phyloP scores from a whole-genome alignment of 345 rosid species.

The Rhizophora mangle region DNA sequence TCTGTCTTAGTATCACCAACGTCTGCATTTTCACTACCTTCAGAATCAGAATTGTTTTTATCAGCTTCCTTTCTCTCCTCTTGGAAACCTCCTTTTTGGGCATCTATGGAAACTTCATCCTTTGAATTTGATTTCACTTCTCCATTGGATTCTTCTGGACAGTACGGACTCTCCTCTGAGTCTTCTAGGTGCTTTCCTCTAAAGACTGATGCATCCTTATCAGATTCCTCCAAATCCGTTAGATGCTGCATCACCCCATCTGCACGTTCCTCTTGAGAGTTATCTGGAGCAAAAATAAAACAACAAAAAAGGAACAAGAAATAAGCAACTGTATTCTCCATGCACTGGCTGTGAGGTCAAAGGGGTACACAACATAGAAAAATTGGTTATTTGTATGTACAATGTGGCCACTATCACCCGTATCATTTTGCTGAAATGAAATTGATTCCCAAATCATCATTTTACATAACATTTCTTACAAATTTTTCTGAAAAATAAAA shows the following conservation, averaged over 20 bases:
- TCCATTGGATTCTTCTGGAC: constrained; percentile 39
- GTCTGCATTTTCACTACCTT: constrained; percentile 32
- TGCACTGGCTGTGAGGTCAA: neutral
- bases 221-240: constrained; percentile 37
- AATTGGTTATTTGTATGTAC: too few species aligned
- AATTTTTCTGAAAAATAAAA: neutral
- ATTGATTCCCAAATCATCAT: neutral
- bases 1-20: constrained; percentile 31
- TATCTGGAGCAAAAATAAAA: constrained; percentile 27
- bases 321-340: neutral
- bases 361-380: neutral
- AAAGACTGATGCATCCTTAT: constrained; percentile 40
- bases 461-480: neutral
- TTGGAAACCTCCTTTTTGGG: constrained; percentile 26
- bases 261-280: constrained; percentile 38
- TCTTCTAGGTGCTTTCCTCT: constrained; percentile 37
- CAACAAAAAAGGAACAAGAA: neutral
- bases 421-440: too few species aligned
- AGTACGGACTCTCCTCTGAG: constrained; percentile 28
- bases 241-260: constrained; percentile 33
- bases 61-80: constrained; percentile 36
- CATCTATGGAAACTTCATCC: constrained; percentile 33
- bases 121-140: constrained; percentile 46
- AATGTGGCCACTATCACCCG: too few species aligned
- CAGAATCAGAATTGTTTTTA: constrained; percentile 40